Conservation (phyloP, 192 early-diverging fungal species). For the Coemansia sp. region DNA sequence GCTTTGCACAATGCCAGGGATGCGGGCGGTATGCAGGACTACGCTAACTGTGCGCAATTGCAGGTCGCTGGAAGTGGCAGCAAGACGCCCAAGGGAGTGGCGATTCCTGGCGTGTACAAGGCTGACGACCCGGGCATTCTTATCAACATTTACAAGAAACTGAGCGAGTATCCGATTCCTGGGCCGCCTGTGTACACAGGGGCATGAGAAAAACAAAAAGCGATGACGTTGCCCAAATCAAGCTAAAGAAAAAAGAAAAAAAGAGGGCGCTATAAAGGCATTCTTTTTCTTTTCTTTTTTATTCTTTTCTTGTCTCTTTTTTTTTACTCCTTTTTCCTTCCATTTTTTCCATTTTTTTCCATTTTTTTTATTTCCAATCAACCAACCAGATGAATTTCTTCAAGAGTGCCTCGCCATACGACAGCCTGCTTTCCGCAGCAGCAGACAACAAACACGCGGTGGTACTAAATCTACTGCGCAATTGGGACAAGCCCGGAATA, state of each 20-base stretch:
- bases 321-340: too few relatives aligned
- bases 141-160: not conserved
- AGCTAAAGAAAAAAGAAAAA: too few relatives aligned
- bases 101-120: constrained; percentile 10
- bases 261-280: too few relatives aligned
- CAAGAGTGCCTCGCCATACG: not conserved
- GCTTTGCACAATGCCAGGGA: constrained; percentile 5
- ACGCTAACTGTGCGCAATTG: constrained; percentile 11
- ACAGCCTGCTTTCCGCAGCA: not conserved
- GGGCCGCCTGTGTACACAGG: constrained; percentile 1
- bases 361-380: too few relatives aligned
- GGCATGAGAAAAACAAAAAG: too few relatives aligned
- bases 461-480: not conserved
- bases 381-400: too few relatives aligned
- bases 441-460: not conserved
- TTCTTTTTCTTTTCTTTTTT: too few relatives aligned
- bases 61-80: not conserved
- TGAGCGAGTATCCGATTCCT: not conserved
- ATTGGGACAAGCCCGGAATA: constrained; percentile 6
- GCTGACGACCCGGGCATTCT: not conserved
- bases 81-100: not conserved
- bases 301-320: too few relatives aligned
- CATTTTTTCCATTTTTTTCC: too few relatives aligned
- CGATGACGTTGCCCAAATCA: too few relatives aligned
- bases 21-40: not conserved